A percentile compares a stretch with the other conserved stretches of the same genome.
phyloP scores from a whole-genome alignment of 1,284 basidiomycete species.

The Nidula niveotomentosa region DNA sequence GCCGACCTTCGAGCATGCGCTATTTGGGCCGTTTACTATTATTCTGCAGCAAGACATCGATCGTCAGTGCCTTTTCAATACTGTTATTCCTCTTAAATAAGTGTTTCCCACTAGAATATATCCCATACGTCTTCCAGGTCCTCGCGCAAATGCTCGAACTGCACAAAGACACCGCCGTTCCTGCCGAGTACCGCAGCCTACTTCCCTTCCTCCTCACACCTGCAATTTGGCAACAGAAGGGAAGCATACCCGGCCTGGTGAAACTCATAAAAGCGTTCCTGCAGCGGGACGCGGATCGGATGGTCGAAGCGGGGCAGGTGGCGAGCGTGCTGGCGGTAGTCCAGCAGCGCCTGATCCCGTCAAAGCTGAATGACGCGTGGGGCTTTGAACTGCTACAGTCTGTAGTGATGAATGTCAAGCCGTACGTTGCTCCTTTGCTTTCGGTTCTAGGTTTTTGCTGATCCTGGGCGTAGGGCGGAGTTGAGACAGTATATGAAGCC shows the following conservation, averaged over 20 bases:
- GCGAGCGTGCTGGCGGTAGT: conserved; percentile 86
- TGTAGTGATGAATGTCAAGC: conserved; percentile 71
- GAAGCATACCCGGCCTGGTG: conserved; percentile 94
- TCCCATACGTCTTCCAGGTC: conserved; percentile 97
- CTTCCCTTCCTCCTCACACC: conserved; percentile 88
- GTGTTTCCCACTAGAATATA: conserved; percentile 70
- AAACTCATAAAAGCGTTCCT: conserved; percentile 88
- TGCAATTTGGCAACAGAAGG: conserved; percentile 90
- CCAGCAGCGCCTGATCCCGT: conserved; percentile 87
- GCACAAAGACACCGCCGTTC: conserved; percentile 61
- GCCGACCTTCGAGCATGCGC: conserved; percentile 73
- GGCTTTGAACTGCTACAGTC: conserved; percentile 90
- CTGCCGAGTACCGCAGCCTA: conserved; percentile 77
- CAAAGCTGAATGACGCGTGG: conserved; percentile 87
- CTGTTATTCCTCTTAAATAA: neutral
- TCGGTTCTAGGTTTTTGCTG: neutral
- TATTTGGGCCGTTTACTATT: conserved; percentile 89
- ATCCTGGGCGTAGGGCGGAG: conserved; percentile 41
- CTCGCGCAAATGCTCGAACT: conserved; percentile 95
- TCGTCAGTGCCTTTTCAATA: conserved; percentile 65
- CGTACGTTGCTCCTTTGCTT: conserved; percentile 48
- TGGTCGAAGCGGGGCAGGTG: conserved; percentile 78
- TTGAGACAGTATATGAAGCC: conserved; percentile 79
- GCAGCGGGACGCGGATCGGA: conserved; percentile 63
- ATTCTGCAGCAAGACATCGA: conserved; percentile 93